Percentiles rank a stretch among this genome's conserved stretches.
Conservation (phyloP, 306 rosid genomes). For the Urtica urens region DNA sequence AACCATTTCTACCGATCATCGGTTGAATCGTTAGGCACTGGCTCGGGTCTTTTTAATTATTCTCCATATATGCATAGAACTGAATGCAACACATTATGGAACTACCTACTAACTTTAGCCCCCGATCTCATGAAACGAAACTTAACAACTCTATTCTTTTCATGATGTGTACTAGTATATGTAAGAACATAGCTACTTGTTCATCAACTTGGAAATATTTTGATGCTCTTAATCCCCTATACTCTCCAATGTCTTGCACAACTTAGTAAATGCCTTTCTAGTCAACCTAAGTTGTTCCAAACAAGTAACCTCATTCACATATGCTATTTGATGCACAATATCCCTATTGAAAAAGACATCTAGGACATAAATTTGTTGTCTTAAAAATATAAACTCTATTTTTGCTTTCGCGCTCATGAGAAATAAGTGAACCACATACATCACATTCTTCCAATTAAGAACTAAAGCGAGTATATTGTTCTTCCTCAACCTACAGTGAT, state of each 20-base stretch:
- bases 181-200: background rate
- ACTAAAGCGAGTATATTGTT: background rate
- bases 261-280: background rate
- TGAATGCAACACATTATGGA: background rate
- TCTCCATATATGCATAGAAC: background rate
- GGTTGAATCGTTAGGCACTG: background rate
- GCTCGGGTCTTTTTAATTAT: background rate
- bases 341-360: background rate
- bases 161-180: conserved; percentile 3
- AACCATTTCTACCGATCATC: background rate
- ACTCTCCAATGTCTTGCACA: background rate
- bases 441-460: background rate
- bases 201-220: conserved; percentile 2
- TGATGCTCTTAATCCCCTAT: background rate
- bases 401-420: background rate
- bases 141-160: conserved; percentile 8
- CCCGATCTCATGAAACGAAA: background rate
- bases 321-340: background rate
- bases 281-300: background rate
- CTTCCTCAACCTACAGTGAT: background rate
- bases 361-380: background rate
- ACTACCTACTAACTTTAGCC: conserved; percentile 3
- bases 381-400: background rate
- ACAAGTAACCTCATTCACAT: background rate
- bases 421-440: background rate